Conservation (phyloP, 805 yeast species). For the Candida patagonica region DNA sequence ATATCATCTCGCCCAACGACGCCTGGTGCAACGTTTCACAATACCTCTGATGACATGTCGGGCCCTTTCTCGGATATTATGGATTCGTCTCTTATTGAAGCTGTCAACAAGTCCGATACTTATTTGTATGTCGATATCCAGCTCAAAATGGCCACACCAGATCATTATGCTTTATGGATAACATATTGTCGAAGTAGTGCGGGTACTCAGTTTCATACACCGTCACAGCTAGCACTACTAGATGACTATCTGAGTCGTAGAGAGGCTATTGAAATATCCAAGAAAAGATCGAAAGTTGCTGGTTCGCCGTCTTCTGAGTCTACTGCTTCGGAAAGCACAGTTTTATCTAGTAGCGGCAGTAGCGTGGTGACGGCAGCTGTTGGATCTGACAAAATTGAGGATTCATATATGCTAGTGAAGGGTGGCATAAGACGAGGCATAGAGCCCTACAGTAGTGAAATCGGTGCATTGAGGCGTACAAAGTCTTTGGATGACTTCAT, state of each 20-base stretch:
- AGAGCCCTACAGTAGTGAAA: constrained; percentile 18
- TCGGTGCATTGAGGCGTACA: constrained; percentile 62
- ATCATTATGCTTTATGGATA: constrained; percentile 67
- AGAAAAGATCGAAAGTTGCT: not conserved
- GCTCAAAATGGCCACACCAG: constrained; percentile 54
- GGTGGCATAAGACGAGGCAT: not conserved
- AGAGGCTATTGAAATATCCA: not conserved
- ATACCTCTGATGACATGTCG: not conserved
- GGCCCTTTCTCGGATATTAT: constrained; percentile 17
- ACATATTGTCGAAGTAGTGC: constrained; percentile 57
- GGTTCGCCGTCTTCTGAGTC: not conserved
- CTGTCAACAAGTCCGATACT: constrained; percentile 62
- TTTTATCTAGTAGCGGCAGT: not conserved
- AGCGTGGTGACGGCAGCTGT: not conserved
- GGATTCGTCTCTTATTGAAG: constrained; percentile 47
- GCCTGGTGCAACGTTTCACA: not conserved
- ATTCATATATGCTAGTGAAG: too few relatives aligned
- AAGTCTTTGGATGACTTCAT: constrained; percentile 65
- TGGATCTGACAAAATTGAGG: not conserved
- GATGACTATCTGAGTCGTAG: not conserved
- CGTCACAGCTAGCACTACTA: constrained; percentile 45
- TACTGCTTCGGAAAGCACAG: not conserved
- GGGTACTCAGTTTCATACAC: constrained; percentile 29
- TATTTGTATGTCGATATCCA: constrained; percentile 66
- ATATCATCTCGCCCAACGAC: not conserved